Conservation (phyloP, 1,139 yeast species). For the Trichomonascaceae sp. region DNA sequence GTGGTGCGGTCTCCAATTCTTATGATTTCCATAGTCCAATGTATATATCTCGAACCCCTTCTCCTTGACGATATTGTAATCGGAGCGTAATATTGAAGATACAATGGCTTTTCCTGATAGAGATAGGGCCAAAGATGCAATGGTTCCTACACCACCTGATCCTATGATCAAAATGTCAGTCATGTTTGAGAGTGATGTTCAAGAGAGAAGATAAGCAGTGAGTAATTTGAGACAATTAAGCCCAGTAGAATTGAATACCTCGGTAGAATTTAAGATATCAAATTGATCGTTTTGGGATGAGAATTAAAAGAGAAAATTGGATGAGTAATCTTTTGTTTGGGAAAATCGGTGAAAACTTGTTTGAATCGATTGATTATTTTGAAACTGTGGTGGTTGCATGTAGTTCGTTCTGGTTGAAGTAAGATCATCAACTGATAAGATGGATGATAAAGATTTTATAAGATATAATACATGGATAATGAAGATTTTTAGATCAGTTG, state of each 20-base stretch:
- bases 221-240: not conserved
- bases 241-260: too few species aligned
- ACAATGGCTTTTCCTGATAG: conserved; percentile 46
- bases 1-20: conserved; percentile 46
- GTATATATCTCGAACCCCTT: conserved; percentile 59
- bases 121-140: conserved; percentile 57
- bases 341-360: not conserved
- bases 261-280: too few species aligned
- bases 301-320: not conserved
- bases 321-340: not conserved
- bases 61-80: conserved; percentile 46
- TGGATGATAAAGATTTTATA: not conserved
- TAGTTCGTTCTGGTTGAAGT: too few species aligned
- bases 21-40: conserved; percentile 51
- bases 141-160: conserved; percentile 69
- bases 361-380: not conserved
- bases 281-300: not conserved
- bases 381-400: not conserved
- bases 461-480: not conserved
- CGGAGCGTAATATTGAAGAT: conserved; percentile 60
- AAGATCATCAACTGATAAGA: not conserved
- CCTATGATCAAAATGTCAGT: conserved; percentile 44
- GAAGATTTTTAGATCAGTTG: not conserved
- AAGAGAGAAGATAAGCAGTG: not conserved
- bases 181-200: not conserved